Evolutionary conservation across 2,329 filamentous ascomycete species (phyloP).

Genomic region (Ophiosphaerella narmari): DNA sequence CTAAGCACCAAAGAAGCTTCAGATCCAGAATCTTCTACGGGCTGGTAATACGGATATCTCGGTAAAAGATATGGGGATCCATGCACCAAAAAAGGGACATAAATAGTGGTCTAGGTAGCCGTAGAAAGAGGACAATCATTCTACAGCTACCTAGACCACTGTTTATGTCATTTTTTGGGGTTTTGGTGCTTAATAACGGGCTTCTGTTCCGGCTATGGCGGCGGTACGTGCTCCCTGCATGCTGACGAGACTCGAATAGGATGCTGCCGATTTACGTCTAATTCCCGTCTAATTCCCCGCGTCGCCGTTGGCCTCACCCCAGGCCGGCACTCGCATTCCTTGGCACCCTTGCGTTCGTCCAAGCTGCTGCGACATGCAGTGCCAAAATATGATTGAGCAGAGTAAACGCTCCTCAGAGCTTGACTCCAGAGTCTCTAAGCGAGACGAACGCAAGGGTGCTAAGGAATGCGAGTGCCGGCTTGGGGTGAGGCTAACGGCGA

Average conservation of each 20-base stretch:
- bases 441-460: too few relatives aligned
- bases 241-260: slow-evolving; percentile 2
- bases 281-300: slow-evolving; percentile 8
- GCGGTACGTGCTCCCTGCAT: slow-evolving; percentile 6
- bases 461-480: too few relatives aligned
- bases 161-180: too few relatives aligned
- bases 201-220: slow-evolving; percentile 2
- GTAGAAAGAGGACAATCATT: not conserved
- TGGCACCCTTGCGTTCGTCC: too few relatives aligned
- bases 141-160: not conserved
- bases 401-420: too few relatives aligned
- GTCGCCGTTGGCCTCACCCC: slow-evolving; percentile 2
- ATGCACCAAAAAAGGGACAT: slow-evolving; percentile 1
- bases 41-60: not conserved
- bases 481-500: too few relatives aligned
- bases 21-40: slow-evolving; percentile 2
- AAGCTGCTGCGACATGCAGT: not conserved
- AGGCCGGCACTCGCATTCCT: not conserved
- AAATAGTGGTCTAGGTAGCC: not conserved
- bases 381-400: too few relatives aligned
- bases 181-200: too few relatives aligned
- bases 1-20: slow-evolving; percentile 2
- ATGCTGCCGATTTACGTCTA: slow-evolving; percentile 4
- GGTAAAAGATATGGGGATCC: not conserved
- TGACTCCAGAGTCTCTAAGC: too few relatives aligned